These are phyloP conservation scores for Kluyveromyces nonfermentans DNA, from an alignment of 805 yeast species.

Conservation along the genomic window DNA sequence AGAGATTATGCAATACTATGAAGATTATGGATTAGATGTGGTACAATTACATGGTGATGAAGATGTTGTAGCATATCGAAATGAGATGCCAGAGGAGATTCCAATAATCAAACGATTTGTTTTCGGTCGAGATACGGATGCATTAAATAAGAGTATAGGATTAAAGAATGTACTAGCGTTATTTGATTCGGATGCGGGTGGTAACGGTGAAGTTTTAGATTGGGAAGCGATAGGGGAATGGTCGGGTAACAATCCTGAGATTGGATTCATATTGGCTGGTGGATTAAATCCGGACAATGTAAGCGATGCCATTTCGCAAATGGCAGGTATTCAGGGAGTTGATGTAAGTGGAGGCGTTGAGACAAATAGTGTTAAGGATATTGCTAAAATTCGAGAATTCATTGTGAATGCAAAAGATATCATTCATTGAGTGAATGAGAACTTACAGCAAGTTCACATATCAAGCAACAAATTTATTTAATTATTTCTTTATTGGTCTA, in stretches of 20 bases:
- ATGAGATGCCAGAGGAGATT: conserved; percentile 22
- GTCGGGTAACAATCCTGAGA: conserved; percentile 23
- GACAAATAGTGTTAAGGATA: conserved; percentile 64
- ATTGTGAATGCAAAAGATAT: conserved; percentile 22
- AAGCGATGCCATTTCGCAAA: conserved; percentile 34
- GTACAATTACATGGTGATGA: conserved; percentile 84
- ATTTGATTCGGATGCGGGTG: conserved; percentile 84
- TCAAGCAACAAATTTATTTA: no score
- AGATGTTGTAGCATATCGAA: conserved; percentile 31
- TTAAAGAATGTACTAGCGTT: conserved; percentile 36
- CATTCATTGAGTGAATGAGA: background rate
- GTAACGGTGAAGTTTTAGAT: conserved; percentile 74
- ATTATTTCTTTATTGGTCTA: no score
- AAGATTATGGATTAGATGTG: conserved; percentile 50
- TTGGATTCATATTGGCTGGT: conserved; percentile 68
- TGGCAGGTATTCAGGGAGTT: conserved; percentile 66
- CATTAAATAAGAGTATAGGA: conserved; percentile 27
- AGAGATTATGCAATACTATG: conserved; percentile 39
- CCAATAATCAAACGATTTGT: conserved; percentile 69
- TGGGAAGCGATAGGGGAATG: conserved; percentile 49
- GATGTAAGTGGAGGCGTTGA: conserved; percentile 97
- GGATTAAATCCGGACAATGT: conserved; percentile 79
- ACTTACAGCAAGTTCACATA: no score
- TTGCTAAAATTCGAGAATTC: conserved; percentile 49
- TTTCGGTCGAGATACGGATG: conserved; percentile 44